Conservation (phyloP, 1,139 yeast species). For the Hyphopichia pseudoburtonii region DNA sequence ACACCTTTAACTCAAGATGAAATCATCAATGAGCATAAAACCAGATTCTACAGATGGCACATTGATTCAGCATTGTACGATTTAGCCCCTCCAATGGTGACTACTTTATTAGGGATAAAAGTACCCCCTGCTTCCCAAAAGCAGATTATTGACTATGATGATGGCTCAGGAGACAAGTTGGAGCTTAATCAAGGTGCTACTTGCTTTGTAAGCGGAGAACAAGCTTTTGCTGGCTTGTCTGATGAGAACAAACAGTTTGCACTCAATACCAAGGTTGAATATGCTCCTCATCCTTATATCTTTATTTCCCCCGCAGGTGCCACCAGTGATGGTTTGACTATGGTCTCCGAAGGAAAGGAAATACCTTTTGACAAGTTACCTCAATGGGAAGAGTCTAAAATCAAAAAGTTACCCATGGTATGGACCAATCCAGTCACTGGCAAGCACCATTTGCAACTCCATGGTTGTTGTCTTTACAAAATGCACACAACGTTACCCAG, state of each 20-base stretch:
- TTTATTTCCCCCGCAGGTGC: conserved; percentile 79
- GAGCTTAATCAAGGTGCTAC: conserved; percentile 82
- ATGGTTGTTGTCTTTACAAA: conserved; percentile 78
- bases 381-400: conserved; percentile 73
- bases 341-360: conserved; percentile 80
- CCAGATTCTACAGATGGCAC: conserved; percentile 91
- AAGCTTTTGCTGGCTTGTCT: conserved; percentile 65
- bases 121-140: conserved; percentile 61
- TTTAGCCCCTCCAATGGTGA: conserved; percentile 79
- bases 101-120: conserved; percentile 77
- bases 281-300: conserved; percentile 91
- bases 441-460: conserved; percentile 78
- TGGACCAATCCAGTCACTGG: conserved; percentile 93
- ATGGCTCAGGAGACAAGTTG: conserved; percentile 62
- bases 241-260: conserved; percentile 74
- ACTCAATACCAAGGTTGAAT: conserved; percentile 71
- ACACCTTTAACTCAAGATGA: conserved; percentile 60
- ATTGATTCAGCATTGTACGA: conserved; percentile 87
- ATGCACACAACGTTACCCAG: conserved; percentile 58
- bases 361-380: conserved; percentile 66
- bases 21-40: conserved; percentile 57
- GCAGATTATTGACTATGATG: conserved; percentile 57
- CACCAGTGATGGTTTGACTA: conserved; percentile 80
- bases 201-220: conserved; percentile 79
- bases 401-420: conserved; percentile 77